Evolutionary conservation across 2,329 filamentous ascomycete genomes (phyloP).

Genomic region (Chrysoporthe cubensis): DNA sequence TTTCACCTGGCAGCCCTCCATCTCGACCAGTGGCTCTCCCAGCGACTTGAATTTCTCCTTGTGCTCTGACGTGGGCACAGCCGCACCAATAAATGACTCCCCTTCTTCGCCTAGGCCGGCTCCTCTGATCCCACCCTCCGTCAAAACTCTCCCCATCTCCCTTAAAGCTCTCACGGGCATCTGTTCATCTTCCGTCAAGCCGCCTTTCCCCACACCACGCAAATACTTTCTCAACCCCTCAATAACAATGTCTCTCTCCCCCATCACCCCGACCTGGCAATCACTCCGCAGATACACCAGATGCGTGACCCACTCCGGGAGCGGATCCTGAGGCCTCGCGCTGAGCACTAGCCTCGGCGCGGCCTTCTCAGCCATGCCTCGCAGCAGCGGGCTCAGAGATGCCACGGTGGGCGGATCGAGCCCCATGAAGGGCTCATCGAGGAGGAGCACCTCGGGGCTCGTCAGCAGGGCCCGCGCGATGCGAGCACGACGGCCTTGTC

Average conservation of each 20-base stretch:
- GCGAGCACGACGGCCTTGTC: slow-evolving; percentile 82
- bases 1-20: slow-evolving; percentile 80
- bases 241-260: slow-evolving; percentile 66
- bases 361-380: slow-evolving; percentile 66
- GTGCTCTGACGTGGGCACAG: slow-evolving; percentile 8
- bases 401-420: slow-evolving; percentile 82
- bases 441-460: slow-evolving; percentile 77
- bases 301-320: slow-evolving; percentile 92
- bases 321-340: slow-evolving; percentile 79
- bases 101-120: slow-evolving; percentile 40
- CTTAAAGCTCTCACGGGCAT: slow-evolving; percentile 52
- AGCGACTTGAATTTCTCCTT: slow-evolving; percentile 31
- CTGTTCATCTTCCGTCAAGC: slow-evolving; percentile 49
- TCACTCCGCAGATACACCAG: slow-evolving; percentile 72
- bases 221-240: slow-evolving; percentile 54
- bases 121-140: slow-evolving; percentile 44
- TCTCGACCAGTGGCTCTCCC: slow-evolving; percentile 79
- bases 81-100: slow-evolving; percentile 20
- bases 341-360: slow-evolving; percentile 76
- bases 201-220: slow-evolving; percentile 49
- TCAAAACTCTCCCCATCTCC: slow-evolving; percentile 55
- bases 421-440: slow-evolving; percentile 97
- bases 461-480: slow-evolving; percentile 85
- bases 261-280: slow-evolving; percentile 68
- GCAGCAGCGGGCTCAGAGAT: slow-evolving; percentile 71